These are phyloP conservation scores for Orychophragmus violaceus DNA, from an alignment of 345 rosid genomes.

Conservation along the genomic window DNA sequence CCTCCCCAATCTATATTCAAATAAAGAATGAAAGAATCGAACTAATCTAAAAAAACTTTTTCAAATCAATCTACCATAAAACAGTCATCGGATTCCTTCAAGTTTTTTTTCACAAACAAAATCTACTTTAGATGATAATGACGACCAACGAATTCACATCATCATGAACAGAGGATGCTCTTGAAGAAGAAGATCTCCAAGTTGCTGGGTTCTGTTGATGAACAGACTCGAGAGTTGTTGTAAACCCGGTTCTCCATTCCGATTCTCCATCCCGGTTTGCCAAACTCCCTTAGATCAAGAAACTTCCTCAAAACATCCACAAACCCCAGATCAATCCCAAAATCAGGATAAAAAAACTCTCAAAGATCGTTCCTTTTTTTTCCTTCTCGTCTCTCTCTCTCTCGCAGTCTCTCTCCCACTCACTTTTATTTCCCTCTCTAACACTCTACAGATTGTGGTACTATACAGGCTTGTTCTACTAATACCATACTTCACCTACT, in stretches of 20 bases:
- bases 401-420: neutral
- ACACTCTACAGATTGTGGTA: slow-evolving; percentile 33
- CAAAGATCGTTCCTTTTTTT: no score
- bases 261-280: slow-evolving; percentile 30
- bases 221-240: slow-evolving; percentile 27
- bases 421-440: slow-evolving; percentile 23
- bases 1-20: slow-evolving; percentile 29
- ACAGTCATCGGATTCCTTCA: slow-evolving; percentile 95
- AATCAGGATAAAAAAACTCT: no score
- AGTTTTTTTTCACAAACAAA: slow-evolving; percentile 27
- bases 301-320: slow-evolving; percentile 8
- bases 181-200: slow-evolving; percentile 35
- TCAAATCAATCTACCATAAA: slow-evolving; percentile 49
- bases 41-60: slow-evolving; percentile 25
- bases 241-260: slow-evolving; percentile 43
- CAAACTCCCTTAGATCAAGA: slow-evolving; percentile 12
- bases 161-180: slow-evolving; percentile 34
- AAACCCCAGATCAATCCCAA: slow-evolving; percentile 20
- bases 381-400: neutral
- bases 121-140: slow-evolving; percentile 37
- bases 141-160: slow-evolving; percentile 32
- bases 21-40: slow-evolving; percentile 84
- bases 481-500: slow-evolving; percentile 30
- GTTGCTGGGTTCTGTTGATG: slow-evolving; percentile 36
- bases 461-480: slow-evolving; percentile 22